Percentiles rank a stretch among this genome's conserved stretches.
Conservation (phyloP, 106 monocot species). For the Apostasia shenzhenica region DNA sequence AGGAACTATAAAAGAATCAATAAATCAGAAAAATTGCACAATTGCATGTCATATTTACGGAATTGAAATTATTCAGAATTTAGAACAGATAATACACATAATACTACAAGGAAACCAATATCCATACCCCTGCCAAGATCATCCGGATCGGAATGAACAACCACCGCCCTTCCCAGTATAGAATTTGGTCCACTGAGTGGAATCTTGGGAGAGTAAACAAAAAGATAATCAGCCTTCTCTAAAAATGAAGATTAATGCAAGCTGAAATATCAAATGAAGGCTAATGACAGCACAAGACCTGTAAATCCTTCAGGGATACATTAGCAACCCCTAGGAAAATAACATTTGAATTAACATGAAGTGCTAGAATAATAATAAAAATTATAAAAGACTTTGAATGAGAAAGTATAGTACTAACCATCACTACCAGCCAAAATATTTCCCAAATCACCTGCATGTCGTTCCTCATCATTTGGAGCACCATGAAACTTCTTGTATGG, state of each 20-base stretch:
- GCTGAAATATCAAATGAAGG: not conserved
- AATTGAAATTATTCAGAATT: too few relatives aligned
- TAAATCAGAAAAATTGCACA: too few relatives aligned
- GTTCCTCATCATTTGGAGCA: slow-evolving; percentile 39
- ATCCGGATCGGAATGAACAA: slow-evolving; percentile 97
- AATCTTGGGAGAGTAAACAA: slow-evolving; percentile 33
- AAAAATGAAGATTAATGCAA: not conserved
- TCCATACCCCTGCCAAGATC: slow-evolving; percentile 85
- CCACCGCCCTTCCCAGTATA: slow-evolving; percentile 82
- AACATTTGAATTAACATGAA: slow-evolving; percentile 1
- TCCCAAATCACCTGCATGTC: slow-evolving; percentile 83
- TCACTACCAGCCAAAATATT: slow-evolving; percentile 54
- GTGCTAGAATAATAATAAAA: not conserved
- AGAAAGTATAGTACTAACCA: slow-evolving; percentile 16
- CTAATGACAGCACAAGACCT: slow-evolving; percentile 22
- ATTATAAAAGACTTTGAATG: not conserved
- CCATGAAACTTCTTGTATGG: slow-evolving; percentile 57
- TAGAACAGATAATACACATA: too few relatives aligned
- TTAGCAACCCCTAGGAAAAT: slow-evolving; percentile 47
- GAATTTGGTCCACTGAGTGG: slow-evolving; percentile 63
- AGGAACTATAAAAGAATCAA: too few relatives aligned
- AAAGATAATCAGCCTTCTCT: slow-evolving; percentile 2
- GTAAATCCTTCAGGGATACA: slow-evolving; percentile 52
- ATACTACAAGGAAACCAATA: not conserved
- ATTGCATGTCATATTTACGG: too few relatives aligned